These are phyloP conservation scores for Pachysandra terminalis DNA, from an alignment of 164 flowering plant genomes.

Conservation along the genomic window DNA sequence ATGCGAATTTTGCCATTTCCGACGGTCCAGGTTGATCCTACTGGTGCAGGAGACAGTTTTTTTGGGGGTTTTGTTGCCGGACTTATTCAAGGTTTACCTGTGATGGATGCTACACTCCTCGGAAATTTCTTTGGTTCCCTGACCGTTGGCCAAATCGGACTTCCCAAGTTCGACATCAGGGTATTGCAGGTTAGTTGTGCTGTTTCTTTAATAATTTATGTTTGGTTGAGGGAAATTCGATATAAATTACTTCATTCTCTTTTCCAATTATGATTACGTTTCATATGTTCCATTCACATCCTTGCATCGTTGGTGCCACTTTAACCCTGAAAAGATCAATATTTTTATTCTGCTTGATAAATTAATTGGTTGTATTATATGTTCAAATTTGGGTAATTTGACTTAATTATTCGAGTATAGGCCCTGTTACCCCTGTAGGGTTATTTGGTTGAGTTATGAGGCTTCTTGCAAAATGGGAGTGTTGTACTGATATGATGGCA, in stretches of 20 bases:
- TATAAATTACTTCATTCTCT: not conserved
- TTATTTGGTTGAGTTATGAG: no score
- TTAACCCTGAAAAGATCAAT: no score
- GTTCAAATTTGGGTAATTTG: no score
- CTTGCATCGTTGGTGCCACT: no score
- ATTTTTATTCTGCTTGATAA: no score
- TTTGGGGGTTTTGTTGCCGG: conserved; percentile 85
- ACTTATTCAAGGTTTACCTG: conserved; percentile 54
- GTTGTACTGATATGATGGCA: no score
- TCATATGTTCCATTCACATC: no score
- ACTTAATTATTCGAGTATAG: no score
- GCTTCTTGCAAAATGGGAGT: no score
- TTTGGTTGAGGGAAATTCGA: not conserved
- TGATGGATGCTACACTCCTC: conserved; percentile 83
- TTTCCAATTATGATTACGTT: not conserved
- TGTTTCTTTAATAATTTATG: not conserved
- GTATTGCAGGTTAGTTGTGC: conserved; percentile 60
- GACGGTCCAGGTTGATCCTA: conserved; percentile 80
- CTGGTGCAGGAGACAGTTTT: conserved; percentile 97
- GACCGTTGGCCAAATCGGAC: conserved; percentile 77
- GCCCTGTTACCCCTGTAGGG: no score
- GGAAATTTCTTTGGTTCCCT: conserved; percentile 94
- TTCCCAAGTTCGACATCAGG: conserved; percentile 55
- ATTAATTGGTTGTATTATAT: no score
- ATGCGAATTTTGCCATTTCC: conserved; percentile 55